Conservation (phyloP, 768 basidiomycete genomes). For the Boletus subcaerulescens region DNA sequence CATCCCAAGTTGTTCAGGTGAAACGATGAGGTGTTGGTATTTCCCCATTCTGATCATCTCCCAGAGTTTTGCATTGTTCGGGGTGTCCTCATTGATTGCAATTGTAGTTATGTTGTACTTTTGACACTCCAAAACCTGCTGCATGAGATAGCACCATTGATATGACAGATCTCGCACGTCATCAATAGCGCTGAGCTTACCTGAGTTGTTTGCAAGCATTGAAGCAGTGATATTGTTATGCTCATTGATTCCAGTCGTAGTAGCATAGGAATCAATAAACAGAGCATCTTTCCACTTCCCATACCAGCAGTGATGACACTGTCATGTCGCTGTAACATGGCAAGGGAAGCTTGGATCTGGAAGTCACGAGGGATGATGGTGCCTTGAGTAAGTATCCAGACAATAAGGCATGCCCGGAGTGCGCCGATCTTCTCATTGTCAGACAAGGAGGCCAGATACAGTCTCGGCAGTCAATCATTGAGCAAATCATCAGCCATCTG, state of each 20-base stretch:
- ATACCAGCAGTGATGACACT: not conserved
- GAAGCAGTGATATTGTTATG: not conserved
- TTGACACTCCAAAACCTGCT: not conserved
- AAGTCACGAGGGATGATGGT: not conserved
- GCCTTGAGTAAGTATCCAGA: not conserved
- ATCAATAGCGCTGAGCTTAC: not conserved
- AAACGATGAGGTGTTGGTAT: too few relatives aligned
- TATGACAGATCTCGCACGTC: too few relatives aligned
- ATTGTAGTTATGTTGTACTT: not conserved
- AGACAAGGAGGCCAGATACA: not conserved
- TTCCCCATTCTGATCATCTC: not conserved
- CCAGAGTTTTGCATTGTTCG: not conserved
- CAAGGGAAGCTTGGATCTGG: not conserved
- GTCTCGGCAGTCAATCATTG: too few relatives aligned
- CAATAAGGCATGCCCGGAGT: not conserved
- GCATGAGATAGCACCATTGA: not conserved
- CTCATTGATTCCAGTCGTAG: not conserved
- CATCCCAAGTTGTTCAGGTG: too few relatives aligned
- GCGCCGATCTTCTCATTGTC: not conserved
- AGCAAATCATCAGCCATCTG: too few relatives aligned
- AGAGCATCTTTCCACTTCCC: not conserved
- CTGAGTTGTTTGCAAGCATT: not conserved
- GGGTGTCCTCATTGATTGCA: not conserved
- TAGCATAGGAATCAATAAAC: not conserved
- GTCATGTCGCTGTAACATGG: not conserved